Percentiles rank a stretch among this genome's conserved stretches.
These are phyloP conservation scores for Ganoderma boninense DNA, from an alignment of 1,284 basidiomycete species.

Conservation along the genomic window DNA sequence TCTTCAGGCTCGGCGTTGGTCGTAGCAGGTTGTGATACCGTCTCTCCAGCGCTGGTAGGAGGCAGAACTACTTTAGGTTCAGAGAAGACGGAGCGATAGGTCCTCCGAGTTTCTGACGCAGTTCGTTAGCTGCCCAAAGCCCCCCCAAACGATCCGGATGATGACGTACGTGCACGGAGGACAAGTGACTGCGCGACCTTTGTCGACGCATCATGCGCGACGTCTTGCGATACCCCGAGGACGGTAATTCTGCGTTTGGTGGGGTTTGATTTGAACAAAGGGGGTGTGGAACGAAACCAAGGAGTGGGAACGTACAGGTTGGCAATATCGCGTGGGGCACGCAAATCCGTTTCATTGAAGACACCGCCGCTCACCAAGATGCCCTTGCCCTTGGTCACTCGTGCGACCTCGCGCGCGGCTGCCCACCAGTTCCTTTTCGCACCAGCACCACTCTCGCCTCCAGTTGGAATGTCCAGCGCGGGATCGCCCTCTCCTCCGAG, in stretches of 20 bases:
- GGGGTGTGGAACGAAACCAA: background rate
- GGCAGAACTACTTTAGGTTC: conserved; percentile 73
- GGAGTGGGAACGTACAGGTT: conserved; percentile 65
- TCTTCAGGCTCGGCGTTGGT: background rate
- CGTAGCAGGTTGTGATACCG: background rate
- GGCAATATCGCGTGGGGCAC: conserved; percentile 73
- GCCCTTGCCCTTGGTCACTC: conserved; percentile 81
- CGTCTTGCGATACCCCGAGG: conserved; percentile 71
- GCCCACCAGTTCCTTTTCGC: conserved; percentile 87
- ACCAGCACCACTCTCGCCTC: conserved; percentile 57
- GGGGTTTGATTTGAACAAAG: conserved; percentile 3
- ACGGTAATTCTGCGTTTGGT: conserved; percentile 56
- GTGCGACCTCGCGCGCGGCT: conserved; percentile 71
- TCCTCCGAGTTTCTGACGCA: conserved; percentile 57
- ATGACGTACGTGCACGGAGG: conserved; percentile 74
- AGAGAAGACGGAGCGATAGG: conserved; percentile 77
- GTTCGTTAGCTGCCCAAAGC: conserved; percentile 1
- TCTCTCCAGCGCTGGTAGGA: background rate
- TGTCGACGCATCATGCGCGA: conserved; percentile 68
- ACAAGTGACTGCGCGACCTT: conserved; percentile 71
- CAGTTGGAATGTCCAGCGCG: conserved; percentile 52
- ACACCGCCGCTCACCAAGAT: conserved; percentile 75
- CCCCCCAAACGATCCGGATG: background rate
- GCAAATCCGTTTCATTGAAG: conserved; percentile 61
- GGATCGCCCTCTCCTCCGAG: conserved; percentile 66